Percentiles rank a stretch among this genome's conserved stretches.
Conservation (phyloP, 805 yeast genomes). For the Blastobotrys attinorum region DNA sequence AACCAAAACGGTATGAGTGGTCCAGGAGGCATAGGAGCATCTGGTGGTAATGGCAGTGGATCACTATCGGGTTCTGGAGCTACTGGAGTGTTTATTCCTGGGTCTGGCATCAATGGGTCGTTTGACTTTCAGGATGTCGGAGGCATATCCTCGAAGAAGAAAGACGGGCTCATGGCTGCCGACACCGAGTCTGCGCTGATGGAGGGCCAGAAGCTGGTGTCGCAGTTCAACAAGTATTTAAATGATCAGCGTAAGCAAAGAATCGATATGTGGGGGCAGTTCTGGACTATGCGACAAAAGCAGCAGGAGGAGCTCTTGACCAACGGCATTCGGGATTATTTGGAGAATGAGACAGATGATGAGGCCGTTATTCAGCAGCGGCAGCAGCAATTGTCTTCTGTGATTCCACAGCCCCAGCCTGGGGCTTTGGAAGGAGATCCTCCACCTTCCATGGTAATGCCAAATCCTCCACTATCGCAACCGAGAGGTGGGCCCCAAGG, state of each 20-base stretch:
- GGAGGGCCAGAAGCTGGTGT: slow-evolving; percentile 21
- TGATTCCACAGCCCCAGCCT: slow-evolving; percentile 3
- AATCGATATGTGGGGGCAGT: slow-evolving; percentile 24
- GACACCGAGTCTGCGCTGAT: neutral
- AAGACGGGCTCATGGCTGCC: neutral
- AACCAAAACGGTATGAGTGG: neutral
- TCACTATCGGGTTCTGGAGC: neutral
- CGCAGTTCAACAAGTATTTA: slow-evolving; percentile 23
- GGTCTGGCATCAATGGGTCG: slow-evolving; percentile 20
- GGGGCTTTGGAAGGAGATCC: slow-evolving; percentile 15
- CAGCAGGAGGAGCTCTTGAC: slow-evolving; percentile 7
- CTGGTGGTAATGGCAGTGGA: neutral
- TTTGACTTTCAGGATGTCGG: slow-evolving; percentile 20
- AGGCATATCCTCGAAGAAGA: neutral
- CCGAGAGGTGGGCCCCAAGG: neutral
- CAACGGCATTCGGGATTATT: slow-evolving; percentile 1
- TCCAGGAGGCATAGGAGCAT: neutral
- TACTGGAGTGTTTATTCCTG: slow-evolving; percentile 18
- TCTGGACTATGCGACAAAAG: slow-evolving; percentile 23
- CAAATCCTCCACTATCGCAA: slow-evolving; percentile 13
- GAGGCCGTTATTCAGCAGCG: slow-evolving; percentile 3
- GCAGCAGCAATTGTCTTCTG: slow-evolving; percentile 4
- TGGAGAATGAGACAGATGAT: slow-evolving; percentile 3
- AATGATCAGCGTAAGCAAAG: slow-evolving; percentile 25
- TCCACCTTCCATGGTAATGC: slow-evolving; percentile 13